Base-by-base conservation (phyloP, 306 rosid species). In the Elaeagnus macrophylla region DNA sequence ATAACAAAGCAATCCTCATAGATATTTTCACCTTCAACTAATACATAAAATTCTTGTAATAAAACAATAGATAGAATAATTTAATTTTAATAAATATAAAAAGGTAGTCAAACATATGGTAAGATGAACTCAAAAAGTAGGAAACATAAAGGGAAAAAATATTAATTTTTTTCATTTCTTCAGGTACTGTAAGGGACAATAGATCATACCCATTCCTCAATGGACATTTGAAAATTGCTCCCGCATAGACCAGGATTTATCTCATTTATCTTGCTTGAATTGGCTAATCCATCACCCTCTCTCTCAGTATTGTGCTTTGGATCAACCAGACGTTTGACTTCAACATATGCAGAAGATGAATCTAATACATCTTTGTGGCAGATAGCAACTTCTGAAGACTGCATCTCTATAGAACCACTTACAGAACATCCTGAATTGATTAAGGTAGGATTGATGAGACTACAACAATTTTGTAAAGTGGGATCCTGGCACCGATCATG, bases 361-460 rank as follows among this genome's bases (percentile, higher is more conserved):
- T 59, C 71, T 56, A 78, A 62, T 49, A 69, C 71, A 38, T 67
- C 80, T 66, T 70, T 75, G 55, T 54, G 73, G 61, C 77, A 81
- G 54, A 75, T 77, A 61, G 72, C 80, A 78, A 68, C 79, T 61
- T 78, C 85, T 56, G 83, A 78, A 51, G 61, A 66, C 63, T 70
- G 80, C 55, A 64, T 66, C 57, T 70, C 81, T 44, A 60, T 35
- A 20, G 72, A 75, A 70, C 76, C 63, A 68, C 61, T 61, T 43
- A 52, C 72, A 43, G 73, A 73, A 65, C 60, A 67, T 62, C 78
- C 74, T 16, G 61, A 70, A 53, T 62, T 16, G 42, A 51, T 69
- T 54, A 64, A 62, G 14, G 66, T 45, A 50, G 64, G 70, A 39
- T 64, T 66, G 51, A 49, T 49, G 62, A 37, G 50, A 57, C 74